Conservation (phyloP, 148 eudicot genomes). For the Linanthus parryae region DNA sequence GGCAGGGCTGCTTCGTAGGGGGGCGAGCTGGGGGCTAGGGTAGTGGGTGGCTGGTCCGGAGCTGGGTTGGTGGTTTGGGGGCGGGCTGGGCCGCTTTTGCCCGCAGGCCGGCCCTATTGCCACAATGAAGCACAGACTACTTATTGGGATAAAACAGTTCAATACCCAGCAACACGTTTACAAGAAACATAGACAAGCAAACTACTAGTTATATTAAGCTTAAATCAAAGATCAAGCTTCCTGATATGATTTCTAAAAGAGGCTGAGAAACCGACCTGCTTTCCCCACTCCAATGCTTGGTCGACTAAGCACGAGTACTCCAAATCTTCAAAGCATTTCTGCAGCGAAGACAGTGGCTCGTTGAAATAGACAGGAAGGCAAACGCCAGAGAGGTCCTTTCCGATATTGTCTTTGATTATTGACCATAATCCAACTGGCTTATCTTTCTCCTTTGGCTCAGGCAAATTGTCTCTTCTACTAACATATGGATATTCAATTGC, state of each 20-base stretch:
- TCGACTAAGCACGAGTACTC: constrained; percentile 89
- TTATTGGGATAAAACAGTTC: no score
- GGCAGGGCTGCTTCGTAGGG: no score
- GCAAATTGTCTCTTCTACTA: constrained; percentile 78
- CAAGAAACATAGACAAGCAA: constrained; percentile 11
- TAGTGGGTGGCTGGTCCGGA: no score
- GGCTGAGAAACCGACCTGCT: constrained; percentile 54
- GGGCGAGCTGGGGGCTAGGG: no score
- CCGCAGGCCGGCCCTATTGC: no score
- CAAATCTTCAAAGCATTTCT: constrained; percentile 95
- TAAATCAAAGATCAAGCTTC: no score
- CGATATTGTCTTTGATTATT: constrained; percentile 92
- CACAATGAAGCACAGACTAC: no score
- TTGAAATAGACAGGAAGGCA: constrained; percentile 97
- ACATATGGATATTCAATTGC: constrained; percentile 59
- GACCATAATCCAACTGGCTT: constrained; percentile 94
- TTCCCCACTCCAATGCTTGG: constrained; percentile 85
- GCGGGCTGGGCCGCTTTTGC: no score
- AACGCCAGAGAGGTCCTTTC: constrained; percentile 95
- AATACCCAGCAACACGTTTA: no score
- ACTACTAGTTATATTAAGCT: no score
- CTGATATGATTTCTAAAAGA: no score
- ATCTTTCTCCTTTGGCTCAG: constrained; percentile 93
- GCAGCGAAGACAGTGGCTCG: constrained; percentile 88
- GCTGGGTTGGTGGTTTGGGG: no score